Evolutionary conservation across 331 rosid genomes (phyloP).

Genomic region (Dryas integrifolia): DNA sequence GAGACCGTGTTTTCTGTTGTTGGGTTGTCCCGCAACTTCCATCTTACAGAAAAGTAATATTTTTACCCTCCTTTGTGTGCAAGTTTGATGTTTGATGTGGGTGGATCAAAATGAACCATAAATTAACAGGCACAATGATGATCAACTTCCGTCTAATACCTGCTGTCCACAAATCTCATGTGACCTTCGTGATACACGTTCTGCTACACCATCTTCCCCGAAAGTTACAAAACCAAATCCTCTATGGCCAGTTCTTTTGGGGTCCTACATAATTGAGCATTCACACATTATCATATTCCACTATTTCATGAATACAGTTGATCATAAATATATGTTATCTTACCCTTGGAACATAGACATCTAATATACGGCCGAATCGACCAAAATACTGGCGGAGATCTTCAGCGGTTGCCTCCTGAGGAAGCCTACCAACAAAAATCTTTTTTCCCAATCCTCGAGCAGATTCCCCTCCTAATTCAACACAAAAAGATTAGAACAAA

Average conservation of each 20-base stretch:
- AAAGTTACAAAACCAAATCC: conserved; percentile 98
- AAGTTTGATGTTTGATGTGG: background rate
- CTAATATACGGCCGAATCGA: conserved; percentile 88
- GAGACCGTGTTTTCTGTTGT: background rate
- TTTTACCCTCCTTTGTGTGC: background rate
- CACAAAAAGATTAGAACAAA: conserved; percentile 2
- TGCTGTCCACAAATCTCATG: conserved; percentile 93
- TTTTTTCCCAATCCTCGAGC: conserved; percentile 69
- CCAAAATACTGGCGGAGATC: conserved; percentile 93
- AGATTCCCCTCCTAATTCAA: conserved; percentile 71
- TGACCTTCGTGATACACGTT: conserved; percentile 87
- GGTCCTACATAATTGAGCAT: conserved; percentile 53
- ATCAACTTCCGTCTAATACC: conserved; percentile 38
- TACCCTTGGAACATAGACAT: conserved; percentile 95
- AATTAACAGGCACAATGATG: background rate
- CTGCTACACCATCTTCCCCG: conserved; percentile 94
- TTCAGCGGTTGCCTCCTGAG: conserved; percentile 82
- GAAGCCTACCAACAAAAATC: conserved; percentile 90
- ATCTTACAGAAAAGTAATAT: background rate
- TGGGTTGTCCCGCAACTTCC: background rate
- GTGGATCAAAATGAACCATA: background rate
- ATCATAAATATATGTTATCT: conserved; percentile 23
- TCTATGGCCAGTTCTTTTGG: conserved; percentile 89
- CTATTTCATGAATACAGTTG: conserved; percentile 3
- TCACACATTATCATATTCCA: conserved; percentile 15